Evolutionary conservation across 129 eudicot species (phyloP).

Genomic region (Pseudognaphalium luteoalbum): DNA sequence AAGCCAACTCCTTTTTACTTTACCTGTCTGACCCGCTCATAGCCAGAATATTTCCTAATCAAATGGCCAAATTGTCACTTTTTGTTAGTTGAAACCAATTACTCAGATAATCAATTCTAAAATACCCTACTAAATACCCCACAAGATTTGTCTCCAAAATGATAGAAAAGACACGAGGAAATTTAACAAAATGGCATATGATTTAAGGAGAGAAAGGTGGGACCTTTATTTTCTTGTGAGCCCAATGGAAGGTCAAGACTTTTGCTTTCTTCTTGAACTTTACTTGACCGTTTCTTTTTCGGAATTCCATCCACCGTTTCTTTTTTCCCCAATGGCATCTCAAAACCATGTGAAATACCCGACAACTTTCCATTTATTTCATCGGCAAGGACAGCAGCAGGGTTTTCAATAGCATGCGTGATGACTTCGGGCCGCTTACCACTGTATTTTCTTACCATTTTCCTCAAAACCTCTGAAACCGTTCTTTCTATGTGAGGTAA

Average conservation of each 20-base stretch:
- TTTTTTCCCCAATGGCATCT: constrained; percentile 39
- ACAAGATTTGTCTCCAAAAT: too few species aligned
- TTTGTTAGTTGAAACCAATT: neutral
- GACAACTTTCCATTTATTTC: constrained; percentile 68
- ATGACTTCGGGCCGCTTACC: constrained; percentile 94
- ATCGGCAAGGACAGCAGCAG: constrained; percentile 73
- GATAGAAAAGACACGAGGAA: neutral
- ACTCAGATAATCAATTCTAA: neutral
- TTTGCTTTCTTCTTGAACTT: constrained; percentile 42
- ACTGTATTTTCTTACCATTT: constrained; percentile 92
- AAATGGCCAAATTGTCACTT: neutral
- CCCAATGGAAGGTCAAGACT: constrained; percentile 18
- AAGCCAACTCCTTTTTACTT: neutral
- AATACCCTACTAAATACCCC: neutral
- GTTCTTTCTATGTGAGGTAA: constrained; percentile 87
- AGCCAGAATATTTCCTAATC: neutral
- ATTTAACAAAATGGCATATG: constrained; percentile 2
- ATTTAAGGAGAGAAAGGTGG: neutral
- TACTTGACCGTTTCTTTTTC: constrained; percentile 41
- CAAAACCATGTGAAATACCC: constrained; percentile 39
- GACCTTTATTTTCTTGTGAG: constrained; percentile 45
- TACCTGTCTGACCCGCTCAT: neutral
- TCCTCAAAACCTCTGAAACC: constrained; percentile 85
- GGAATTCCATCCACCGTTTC: constrained; percentile 44
- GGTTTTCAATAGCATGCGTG: constrained; percentile 85